phyloP scores from a whole-genome alignment of 73 alveolate genomes.

The Strombidium stylifer region DNA sequence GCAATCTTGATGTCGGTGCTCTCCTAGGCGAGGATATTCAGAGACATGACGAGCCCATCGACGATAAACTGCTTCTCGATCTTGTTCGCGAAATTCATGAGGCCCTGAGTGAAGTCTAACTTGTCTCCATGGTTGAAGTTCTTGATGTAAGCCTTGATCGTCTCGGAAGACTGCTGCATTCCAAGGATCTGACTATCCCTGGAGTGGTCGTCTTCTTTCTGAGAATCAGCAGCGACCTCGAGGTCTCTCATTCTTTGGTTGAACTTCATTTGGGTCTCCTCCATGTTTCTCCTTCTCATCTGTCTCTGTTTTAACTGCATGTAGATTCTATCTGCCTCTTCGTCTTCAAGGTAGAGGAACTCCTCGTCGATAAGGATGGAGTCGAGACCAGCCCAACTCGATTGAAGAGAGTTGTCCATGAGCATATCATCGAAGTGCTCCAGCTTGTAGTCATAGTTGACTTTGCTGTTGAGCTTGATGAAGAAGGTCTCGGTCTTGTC shows the following conservation, averaged over 20 bases:
- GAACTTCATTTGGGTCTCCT: constrained; percentile 58
- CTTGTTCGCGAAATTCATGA: constrained; percentile 52
- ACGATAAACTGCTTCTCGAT: constrained; percentile 42
- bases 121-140: constrained; percentile 44
- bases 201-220: constrained; percentile 24
- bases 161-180: constrained; percentile 42
- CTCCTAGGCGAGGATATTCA: constrained; percentile 44
- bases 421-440: too few relatives aligned
- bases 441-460: too few relatives aligned
- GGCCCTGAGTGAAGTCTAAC: constrained; percentile 62
- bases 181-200: neutral
- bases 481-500: too few relatives aligned
- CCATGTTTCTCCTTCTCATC: constrained; percentile 44
- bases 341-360: constrained; percentile 45
- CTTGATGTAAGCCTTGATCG: constrained; percentile 49
- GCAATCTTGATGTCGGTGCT: constrained; percentile 57
- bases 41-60: constrained; percentile 48
- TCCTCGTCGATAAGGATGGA: constrained; percentile 57
- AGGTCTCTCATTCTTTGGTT: constrained; percentile 11
- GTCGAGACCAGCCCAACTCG: constrained; percentile 31
- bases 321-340: constrained; percentile 54
- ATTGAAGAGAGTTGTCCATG: neutral
- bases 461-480: too few relatives aligned
- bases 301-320: constrained; percentile 44
- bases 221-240: constrained; percentile 16